phyloP scores from a whole-genome alignment of 2,329 filamentous ascomycete species.

The Orbilia javanica region DNA sequence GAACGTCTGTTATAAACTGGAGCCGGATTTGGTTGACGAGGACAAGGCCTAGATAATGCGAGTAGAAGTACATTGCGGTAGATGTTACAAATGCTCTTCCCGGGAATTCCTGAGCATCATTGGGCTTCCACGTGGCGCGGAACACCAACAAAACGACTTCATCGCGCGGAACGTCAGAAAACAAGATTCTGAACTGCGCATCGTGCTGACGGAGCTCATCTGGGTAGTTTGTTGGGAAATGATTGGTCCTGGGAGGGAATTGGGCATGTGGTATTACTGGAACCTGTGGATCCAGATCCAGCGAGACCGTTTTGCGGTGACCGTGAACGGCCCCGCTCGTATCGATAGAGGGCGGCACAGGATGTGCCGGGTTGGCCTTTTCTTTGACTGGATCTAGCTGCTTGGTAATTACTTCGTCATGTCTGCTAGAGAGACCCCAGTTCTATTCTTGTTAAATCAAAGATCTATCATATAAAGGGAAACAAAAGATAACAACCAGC shows the following conservation, averaged over 20 bases:
- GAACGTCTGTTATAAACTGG: slow-evolving; percentile 85
- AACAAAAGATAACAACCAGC: neutral
- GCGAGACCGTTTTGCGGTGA: slow-evolving; percentile 72
- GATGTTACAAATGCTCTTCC: slow-evolving; percentile 89
- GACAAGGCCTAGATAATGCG: slow-evolving; percentile 90
- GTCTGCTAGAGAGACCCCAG: slow-evolving; percentile 38
- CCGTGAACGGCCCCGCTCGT: slow-evolving; percentile 47
- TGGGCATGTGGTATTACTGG: neutral
- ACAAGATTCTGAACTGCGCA: slow-evolving; percentile 91
- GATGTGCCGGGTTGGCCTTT: slow-evolving; percentile 59
- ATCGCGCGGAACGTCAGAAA: slow-evolving; percentile 78
- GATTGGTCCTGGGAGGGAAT: slow-evolving; percentile 1
- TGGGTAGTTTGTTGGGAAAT: slow-evolving; percentile 81
- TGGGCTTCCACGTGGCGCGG: slow-evolving; percentile 86
- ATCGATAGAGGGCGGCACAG: slow-evolving; percentile 62
- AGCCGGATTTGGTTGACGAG: slow-evolving; percentile 83
- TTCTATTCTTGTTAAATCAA: slow-evolving; percentile 28
- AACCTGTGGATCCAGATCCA: slow-evolving; percentile 67
- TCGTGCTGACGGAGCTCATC: slow-evolving; percentile 85
- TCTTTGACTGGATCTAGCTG: slow-evolving; percentile 42
- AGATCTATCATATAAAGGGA: neutral
- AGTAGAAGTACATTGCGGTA: slow-evolving; percentile 94
- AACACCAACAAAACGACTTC: slow-evolving; percentile 81
- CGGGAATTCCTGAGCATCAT: slow-evolving; percentile 80
- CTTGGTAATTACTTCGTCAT: neutral